Evolutionary conservation across 441 rosid species (phyloP).

Genomic region (Corymbia citriodora): DNA sequence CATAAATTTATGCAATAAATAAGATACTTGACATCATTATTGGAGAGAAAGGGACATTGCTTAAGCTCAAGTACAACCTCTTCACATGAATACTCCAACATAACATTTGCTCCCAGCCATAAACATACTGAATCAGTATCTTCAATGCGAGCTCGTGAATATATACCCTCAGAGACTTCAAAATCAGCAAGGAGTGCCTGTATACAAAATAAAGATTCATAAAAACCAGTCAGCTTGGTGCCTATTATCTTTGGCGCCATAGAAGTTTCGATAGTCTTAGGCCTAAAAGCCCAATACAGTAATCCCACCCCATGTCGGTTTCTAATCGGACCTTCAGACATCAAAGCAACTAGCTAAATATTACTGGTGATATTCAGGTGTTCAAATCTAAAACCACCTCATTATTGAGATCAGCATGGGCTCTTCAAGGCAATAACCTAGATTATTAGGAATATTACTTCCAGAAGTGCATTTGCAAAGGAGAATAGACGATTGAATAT

Average conservation of each 20-base stretch:
- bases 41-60: constrained; percentile 5
- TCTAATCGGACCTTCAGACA: neutral
- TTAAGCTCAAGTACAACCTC: constrained; percentile 48
- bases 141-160: constrained; percentile 34
- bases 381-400: neutral
- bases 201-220: neutral
- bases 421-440: neutral
- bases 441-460: neutral
- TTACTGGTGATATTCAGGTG: neutral
- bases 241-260: neutral
- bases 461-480: neutral
- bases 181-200: constrained; percentile 85
- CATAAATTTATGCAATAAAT: constrained; percentile 13
- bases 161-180: constrained; percentile 92
- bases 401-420: neutral
- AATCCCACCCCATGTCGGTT: neutral
- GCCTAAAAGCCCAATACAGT: neutral
- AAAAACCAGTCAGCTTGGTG: neutral
- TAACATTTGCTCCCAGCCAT: constrained; percentile 99
- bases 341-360: neutral
- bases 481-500: neutral
- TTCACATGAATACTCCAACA: constrained; percentile 92
- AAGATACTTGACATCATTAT: constrained; percentile 9
- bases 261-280: neutral
- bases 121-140: constrained; percentile 79